Percentiles rank a stretch among this genome's conserved stretches.
Conservation (phyloP, 1,284 basidiomycete genomes). For the Quambalaria eucalypti region DNA sequence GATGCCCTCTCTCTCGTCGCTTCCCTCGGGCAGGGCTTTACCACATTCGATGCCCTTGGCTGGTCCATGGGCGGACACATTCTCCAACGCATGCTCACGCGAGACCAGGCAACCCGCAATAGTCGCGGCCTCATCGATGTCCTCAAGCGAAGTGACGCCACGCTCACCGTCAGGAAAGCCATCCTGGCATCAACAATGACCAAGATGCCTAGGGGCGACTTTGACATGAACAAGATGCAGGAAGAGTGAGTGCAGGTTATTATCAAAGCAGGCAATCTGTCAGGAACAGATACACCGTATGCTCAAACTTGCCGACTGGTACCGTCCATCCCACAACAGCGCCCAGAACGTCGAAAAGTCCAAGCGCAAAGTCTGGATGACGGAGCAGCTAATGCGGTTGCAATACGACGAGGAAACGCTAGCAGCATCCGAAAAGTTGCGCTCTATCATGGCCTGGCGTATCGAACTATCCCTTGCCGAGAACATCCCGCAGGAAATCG, state of each 20-base stretch:
- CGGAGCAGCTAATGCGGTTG: slow-evolving; percentile 13
- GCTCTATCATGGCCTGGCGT: slow-evolving; percentile 8
- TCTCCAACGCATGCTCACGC: slow-evolving; percentile 25
- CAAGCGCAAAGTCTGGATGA: slow-evolving; percentile 16
- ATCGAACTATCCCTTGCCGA: slow-evolving; percentile 12
- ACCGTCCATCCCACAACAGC: slow-evolving; percentile 3
- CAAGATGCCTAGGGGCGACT: slow-evolving; percentile 34
- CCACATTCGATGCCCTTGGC: slow-evolving; percentile 27
- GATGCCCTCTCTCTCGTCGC: slow-evolving; percentile 27
- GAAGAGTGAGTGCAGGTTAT: slow-evolving; percentile 5
- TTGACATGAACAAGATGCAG: slow-evolving; percentile 10
- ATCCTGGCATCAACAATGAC: slow-evolving; percentile 38
- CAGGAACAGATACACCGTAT: too few species aligned
- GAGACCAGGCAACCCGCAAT: slow-evolving; percentile 7
- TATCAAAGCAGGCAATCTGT: neutral
- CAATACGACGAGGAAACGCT: slow-evolving; percentile 34
- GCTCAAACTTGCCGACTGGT: too few species aligned
- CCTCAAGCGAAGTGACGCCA: slow-evolving; percentile 10
- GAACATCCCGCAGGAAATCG: slow-evolving; percentile 16
- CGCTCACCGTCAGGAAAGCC: slow-evolving; percentile 18
- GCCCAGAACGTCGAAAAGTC: slow-evolving; percentile 9
- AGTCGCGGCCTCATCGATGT: slow-evolving; percentile 3
- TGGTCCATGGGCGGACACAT: slow-evolving; percentile 44
- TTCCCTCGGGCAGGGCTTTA: slow-evolving; percentile 12
- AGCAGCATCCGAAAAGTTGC: slow-evolving; percentile 6